Conservation (phyloP, 768 basidiomycete genomes). For the Lanmaoa pseudosensibilis region DNA sequence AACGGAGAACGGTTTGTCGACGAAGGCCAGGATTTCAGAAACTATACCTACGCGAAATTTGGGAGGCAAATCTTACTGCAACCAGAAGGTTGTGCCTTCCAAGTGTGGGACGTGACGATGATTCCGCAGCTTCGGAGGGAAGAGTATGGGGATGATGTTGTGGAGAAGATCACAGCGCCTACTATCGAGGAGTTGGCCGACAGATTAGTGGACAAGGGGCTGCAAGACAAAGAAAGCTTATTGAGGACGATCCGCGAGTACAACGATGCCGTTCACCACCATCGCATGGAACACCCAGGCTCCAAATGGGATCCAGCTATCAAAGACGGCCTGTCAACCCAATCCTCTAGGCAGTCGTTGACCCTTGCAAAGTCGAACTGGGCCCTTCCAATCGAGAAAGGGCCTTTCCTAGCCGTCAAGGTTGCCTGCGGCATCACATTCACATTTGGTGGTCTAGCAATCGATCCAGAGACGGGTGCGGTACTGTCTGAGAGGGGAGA, state of each 20-base stretch:
- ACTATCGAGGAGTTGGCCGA: constrained; percentile 51
- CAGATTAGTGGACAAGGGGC: constrained; percentile 44
- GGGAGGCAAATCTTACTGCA: constrained; percentile 59
- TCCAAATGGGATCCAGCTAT: constrained; percentile 59
- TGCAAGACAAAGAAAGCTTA: constrained; percentile 44
- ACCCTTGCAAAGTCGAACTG: constrained; percentile 63
- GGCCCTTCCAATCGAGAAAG: constrained; percentile 54
- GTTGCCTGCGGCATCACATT: constrained; percentile 72
- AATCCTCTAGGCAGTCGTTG: constrained; percentile 38
- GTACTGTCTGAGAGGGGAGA: constrained; percentile 46
- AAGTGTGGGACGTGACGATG: constrained; percentile 58
- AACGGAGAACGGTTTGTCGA: constrained; percentile 63
- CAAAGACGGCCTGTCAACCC: constrained; percentile 61
- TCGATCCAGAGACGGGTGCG: constrained; percentile 53
- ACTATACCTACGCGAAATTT: constrained; percentile 72
- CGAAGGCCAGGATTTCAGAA: constrained; percentile 70
- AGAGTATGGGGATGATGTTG: constrained; percentile 64
- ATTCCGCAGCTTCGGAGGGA: constrained; percentile 51
- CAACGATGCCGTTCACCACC: constrained; percentile 48
- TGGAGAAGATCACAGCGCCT: constrained; percentile 51
- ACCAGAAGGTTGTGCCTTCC: constrained; percentile 61
- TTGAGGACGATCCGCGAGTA: constrained; percentile 48
- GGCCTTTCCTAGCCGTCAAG: constrained; percentile 64
- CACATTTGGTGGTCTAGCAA: constrained; percentile 67
- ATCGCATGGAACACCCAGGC: constrained; percentile 36